Percentiles rank a stretch among this genome's conserved stretches.
phyloP scores from a whole-genome alignment of 2,329 filamentous ascomycete species.

The Penicillium sp. region DNA sequence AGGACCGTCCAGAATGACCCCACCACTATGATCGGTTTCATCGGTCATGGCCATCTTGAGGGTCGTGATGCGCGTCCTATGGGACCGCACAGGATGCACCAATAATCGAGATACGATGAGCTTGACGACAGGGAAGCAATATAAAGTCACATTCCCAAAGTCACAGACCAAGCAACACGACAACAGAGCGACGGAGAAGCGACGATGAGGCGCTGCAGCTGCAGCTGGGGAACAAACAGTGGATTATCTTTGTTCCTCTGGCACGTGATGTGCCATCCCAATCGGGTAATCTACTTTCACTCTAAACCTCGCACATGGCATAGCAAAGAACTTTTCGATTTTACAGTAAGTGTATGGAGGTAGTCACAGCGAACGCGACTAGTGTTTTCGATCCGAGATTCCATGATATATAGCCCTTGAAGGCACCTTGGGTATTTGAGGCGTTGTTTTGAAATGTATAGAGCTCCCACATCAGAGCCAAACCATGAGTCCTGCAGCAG shows the following conservation, averaged over 20 bases:
- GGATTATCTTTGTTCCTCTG: conserved; percentile 13
- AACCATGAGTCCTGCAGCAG: no score
- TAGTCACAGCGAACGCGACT: no score
- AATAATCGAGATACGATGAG: conserved; percentile 1
- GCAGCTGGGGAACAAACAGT: conserved; percentile 10
- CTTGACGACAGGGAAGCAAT: background rate
- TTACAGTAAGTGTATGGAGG: no score
- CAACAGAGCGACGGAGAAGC: background rate
- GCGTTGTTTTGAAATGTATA: no score
- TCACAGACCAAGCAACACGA: background rate
- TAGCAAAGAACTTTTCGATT: no score
- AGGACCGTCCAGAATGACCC: conserved; percentile 47
- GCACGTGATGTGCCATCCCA: conserved; percentile 3
- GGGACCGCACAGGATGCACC: conserved; percentile 6
- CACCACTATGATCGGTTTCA: conserved; percentile 42
- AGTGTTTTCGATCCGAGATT: no score
- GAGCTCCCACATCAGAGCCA: no score
- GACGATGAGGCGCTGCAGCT: conserved; percentile 1
- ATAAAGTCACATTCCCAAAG: background rate
- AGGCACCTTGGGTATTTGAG: no score
- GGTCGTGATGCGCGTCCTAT: conserved; percentile 9
- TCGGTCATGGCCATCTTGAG: conserved; percentile 39
- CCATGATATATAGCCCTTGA: no score
- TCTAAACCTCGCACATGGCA: no score
- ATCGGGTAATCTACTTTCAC: conserved; percentile 7